A percentile compares a stretch with the other conserved stretches of the same genome.
Conservation (phyloP, 805 yeast genomes). For the Spathaspora hagerdaliae region DNA sequence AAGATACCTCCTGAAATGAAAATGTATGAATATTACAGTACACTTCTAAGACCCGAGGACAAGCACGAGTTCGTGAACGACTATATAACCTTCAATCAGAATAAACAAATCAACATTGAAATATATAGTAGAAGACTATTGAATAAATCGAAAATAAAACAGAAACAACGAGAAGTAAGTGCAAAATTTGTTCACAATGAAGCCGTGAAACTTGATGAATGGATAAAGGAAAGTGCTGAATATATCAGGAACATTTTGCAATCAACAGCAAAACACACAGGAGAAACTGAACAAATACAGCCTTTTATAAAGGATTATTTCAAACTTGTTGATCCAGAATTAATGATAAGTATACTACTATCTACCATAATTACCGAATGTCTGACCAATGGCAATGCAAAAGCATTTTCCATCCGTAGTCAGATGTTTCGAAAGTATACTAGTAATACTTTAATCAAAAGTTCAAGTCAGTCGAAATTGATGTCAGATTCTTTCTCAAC, state of each 20-base stretch:
- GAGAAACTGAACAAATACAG: too few species aligned
- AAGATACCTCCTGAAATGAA: neutral
- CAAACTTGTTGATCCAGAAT: neutral
- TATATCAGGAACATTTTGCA: neutral
- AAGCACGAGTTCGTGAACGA: slow-evolving; percentile 16
- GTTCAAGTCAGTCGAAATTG: too few species aligned
- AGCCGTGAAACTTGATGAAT: neutral
- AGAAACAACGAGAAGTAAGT: neutral
- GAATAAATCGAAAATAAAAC: neutral
- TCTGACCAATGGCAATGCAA: neutral
- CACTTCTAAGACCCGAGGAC: slow-evolving; percentile 9
- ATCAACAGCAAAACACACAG: too few species aligned
- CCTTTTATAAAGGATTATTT: too few species aligned
- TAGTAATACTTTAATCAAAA: too few species aligned
- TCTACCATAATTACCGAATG: neutral
- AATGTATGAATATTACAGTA: slow-evolving; percentile 17
- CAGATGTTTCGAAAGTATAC: too few species aligned
- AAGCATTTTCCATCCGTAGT: too few species aligned
- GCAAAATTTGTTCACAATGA: neutral
- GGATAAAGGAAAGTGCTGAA: neutral
- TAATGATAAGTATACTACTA: neutral
- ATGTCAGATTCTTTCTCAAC: too few species aligned
- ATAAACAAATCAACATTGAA: slow-evolving; percentile 29
- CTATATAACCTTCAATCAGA: slow-evolving; percentile 19
- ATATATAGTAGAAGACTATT: slow-evolving; percentile 4